Conservation (phyloP, 495 filamentous ascomycete genomes). For the Aspergillus nanangensis region DNA sequence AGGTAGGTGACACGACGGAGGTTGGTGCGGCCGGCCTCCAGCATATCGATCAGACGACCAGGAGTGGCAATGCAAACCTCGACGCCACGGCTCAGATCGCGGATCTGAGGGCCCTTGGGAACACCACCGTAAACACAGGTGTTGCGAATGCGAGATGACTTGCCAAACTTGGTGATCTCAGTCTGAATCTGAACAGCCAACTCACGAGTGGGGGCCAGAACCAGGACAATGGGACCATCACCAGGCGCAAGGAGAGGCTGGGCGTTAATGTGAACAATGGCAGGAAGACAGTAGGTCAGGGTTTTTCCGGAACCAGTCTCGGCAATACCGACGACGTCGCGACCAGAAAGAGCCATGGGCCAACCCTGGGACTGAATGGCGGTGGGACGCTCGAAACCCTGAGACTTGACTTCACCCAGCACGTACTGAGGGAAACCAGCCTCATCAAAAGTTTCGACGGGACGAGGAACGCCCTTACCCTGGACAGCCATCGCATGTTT, state of each 20-base stretch:
- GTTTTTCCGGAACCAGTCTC: conserved; percentile 99
- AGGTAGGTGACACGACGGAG: conserved; percentile 97
- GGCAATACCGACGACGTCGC: conserved; percentile 98
- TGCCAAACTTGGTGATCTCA: conserved; percentile 99
- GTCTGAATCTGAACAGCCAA: conserved; percentile 97
- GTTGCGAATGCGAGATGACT: conserved; percentile 96
- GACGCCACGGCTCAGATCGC: conserved; percentile 87
- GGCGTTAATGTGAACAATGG: conserved; percentile 98
- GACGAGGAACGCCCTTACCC: conserved; percentile 77
- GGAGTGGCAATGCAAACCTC: conserved; percentile 98
- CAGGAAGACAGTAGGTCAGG: conserved; percentile 94
- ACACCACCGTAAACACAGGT: conserved; percentile 99
- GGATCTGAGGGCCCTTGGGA: conserved; percentile 92
- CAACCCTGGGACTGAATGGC: conserved; percentile 98
- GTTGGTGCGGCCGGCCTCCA: conserved; percentile 96
- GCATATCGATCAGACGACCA: conserved; percentile 96
- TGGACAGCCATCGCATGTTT: conserved; percentile 74
- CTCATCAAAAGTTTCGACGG: conserved; percentile 95
- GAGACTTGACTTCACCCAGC: conserved; percentile 95
- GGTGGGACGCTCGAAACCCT: conserved; percentile 88
- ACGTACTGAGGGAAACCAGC: conserved; percentile 95
- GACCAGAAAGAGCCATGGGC: conserved; percentile 98
- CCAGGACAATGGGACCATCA: conserved; percentile 93
- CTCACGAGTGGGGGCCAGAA: conserved; percentile 94
- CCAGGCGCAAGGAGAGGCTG: conserved; percentile 96